Evolutionary conservation across 2,329 filamentous ascomycete species (phyloP).

Genomic region (Fusarium albidum): DNA sequence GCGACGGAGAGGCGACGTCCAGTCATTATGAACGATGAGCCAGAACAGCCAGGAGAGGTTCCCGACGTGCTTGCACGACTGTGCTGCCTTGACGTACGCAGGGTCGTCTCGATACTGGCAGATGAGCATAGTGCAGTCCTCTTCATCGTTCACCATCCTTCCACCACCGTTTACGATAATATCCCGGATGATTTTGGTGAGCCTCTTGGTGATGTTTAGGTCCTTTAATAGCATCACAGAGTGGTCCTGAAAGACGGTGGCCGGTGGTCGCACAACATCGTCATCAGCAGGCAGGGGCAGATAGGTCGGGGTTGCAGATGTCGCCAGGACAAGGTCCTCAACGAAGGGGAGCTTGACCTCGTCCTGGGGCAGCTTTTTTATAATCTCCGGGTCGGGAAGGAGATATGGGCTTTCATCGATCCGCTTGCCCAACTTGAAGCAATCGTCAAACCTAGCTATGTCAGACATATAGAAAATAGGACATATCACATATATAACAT

Average conservation of each 20-base stretch:
- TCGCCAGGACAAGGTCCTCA: slow-evolving; percentile 73
- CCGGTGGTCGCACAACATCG: slow-evolving; percentile 56
- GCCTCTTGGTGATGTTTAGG: slow-evolving; percentile 72
- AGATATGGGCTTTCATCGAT: slow-evolving; percentile 90
- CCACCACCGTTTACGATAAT: slow-evolving; percentile 79
- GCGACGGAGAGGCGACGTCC: slow-evolving; percentile 84
- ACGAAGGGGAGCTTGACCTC: slow-evolving; percentile 64
- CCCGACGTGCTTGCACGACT: slow-evolving; percentile 82
- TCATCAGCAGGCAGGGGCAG: slow-evolving; percentile 53
- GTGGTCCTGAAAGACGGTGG: slow-evolving; percentile 80
- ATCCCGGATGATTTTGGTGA: slow-evolving; percentile 72
- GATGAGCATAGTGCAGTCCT: slow-evolving; percentile 82
- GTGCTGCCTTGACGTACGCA: slow-evolving; percentile 80
- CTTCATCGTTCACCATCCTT: slow-evolving; percentile 68
- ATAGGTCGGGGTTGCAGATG: slow-evolving; percentile 56
- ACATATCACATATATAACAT: too few species aligned
- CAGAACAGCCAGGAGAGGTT: slow-evolving; percentile 95
- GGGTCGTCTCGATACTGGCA: slow-evolving; percentile 86
- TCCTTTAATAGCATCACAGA: slow-evolving; percentile 81
- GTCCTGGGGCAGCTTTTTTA: slow-evolving; percentile 66
- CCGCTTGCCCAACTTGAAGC: slow-evolving; percentile 87
- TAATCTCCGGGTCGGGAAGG: slow-evolving; percentile 85
- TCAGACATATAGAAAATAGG: too few species aligned
- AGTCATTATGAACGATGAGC: slow-evolving; percentile 86
- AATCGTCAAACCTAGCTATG: slow-evolving; percentile 87